Base-by-base conservation (phyloP, 2,329 filamentous ascomycete species). In the Penicillium olsonii region DNA sequence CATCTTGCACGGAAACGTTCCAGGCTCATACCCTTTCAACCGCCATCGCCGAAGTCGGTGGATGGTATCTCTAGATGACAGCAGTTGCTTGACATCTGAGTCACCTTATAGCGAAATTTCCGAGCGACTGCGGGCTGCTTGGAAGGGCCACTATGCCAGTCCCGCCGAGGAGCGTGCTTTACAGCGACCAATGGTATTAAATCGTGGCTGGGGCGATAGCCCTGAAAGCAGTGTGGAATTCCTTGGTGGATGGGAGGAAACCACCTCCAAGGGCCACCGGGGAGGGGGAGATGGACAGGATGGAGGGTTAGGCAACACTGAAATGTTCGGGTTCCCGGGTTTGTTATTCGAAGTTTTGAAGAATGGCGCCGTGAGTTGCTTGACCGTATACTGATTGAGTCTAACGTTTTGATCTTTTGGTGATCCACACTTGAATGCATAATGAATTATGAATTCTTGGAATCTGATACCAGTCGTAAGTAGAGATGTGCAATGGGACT, bases 1-100 rank as follows among this genome's bases (percentile, higher is more conserved):
- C n/a, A 84, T 97, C 15, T 79, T 99, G 2, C 94, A 99, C 68
- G 90, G 88, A 37, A 99, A 99, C 63, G 85, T 97, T 2, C 94
- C 94, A 1, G 94, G 94, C 0, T 96, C 91, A 1, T 97, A 96
- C 68, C 89, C 92, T 10, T 99, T 99, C 75, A 97, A 99, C 71
- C 84, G 94, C 4, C 91, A 97, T 69, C 85, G 92, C 15, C 84
- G 94, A 53, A 90, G 89, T 61, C 84, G 92, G 34, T 99, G 94
- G 94, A 84, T 85, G 43, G 85, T 96, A 11, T 72, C 82, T 9
- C 67, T 76, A 0, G 66, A 71, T 26, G 57, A 75, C 9, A 71
- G 71, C 10, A 69, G 76, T 6, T 59, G 72, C 15, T 72, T 89
- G 42, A 84, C 81, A 54, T 95, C 90, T 0, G 94, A 97, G 71